Evolutionary conservation across 2,329 filamentous ascomycete species (phyloP).

Genomic region (Zymoseptoria brevis): DNA sequence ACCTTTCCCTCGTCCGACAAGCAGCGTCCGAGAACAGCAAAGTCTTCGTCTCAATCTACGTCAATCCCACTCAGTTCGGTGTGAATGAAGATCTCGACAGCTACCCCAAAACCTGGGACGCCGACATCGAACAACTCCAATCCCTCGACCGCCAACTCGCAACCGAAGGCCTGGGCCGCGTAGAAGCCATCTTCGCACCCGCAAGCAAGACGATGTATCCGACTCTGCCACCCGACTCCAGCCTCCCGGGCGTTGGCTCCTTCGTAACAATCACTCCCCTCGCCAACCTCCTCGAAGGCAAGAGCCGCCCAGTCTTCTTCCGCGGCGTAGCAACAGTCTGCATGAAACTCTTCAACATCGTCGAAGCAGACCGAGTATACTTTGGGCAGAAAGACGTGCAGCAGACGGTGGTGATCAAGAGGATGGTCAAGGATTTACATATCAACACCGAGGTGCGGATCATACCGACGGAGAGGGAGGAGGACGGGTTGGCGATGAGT

Average conservation of each 20-base stretch:
- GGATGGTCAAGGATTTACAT: conserved; percentile 82
- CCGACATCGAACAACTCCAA: conserved; percentile 61
- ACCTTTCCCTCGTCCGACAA: conserved; percentile 74
- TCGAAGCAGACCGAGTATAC: conserved; percentile 69
- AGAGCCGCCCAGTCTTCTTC: conserved; percentile 86
- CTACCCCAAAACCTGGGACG: conserved; percentile 84
- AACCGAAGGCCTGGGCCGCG: conserved; percentile 47
- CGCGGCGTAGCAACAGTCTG: conserved; percentile 92
- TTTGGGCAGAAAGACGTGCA: conserved; percentile 98
- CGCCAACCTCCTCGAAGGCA: conserved; percentile 72
- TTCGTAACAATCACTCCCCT: conserved; percentile 90
- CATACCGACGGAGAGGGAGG: conserved; percentile 65
- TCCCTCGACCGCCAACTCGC: conserved; percentile 65
- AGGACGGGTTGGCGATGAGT: conserved; percentile 80
- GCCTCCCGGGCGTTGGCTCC: conserved; percentile 68
- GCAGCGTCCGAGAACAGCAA: conserved; percentile 78
- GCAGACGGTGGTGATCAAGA: conserved; percentile 82
- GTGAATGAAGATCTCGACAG: conserved; percentile 76
- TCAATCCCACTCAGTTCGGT: conserved; percentile 96
- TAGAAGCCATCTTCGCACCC: conserved; percentile 81
- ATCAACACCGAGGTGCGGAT: conserved; percentile 67
- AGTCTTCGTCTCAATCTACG: conserved; percentile 85
- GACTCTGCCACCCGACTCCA: conserved; percentile 62
- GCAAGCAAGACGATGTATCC: conserved; percentile 82
- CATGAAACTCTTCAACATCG: conserved; percentile 85